These are phyloP conservation scores for Coelastrella sp. DNA, from an alignment of 139 green algal genomes.

Conservation along the genomic window DNA sequence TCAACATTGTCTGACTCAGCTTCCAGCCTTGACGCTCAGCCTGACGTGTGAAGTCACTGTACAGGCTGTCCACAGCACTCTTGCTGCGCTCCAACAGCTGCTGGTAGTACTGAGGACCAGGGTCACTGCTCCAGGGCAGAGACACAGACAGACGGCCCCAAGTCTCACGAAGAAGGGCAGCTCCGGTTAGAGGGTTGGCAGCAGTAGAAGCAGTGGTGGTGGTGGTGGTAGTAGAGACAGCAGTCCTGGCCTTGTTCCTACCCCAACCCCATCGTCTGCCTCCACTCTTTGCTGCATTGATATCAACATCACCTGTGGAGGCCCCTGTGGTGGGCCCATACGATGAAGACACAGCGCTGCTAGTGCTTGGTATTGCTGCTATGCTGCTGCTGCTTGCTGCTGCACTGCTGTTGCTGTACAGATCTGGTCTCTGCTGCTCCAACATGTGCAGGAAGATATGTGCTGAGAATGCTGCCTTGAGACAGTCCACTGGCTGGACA, in stretches of 20 bases:
- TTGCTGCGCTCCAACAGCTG: slow-evolving; percentile 41
- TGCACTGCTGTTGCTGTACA: no score
- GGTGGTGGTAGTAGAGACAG: background rate
- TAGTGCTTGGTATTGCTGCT: no score
- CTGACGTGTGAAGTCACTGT: slow-evolving; percentile 66
- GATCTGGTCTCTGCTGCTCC: no score
- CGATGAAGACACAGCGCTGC: no score
- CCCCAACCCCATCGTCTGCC: no score
- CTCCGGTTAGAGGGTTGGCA: background rate
- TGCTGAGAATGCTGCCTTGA: slow-evolving; percentile 80
- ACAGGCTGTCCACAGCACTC: slow-evolving; percentile 57
- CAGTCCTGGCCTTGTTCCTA: slow-evolving; percentile 13
- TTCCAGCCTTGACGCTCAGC: slow-evolving; percentile 71
- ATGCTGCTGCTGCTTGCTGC: no score
- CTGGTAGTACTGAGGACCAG: slow-evolving; percentile 39
- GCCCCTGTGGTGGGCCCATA: no score
- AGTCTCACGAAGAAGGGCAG: slow-evolving; percentile 22
- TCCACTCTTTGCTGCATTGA: no score
- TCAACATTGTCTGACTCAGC: slow-evolving; percentile 77
- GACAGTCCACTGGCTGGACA: slow-evolving; percentile 58
- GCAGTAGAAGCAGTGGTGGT: background rate
- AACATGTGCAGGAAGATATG: slow-evolving; percentile 79
- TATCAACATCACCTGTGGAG: no score
- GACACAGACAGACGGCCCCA: slow-evolving; percentile 27
- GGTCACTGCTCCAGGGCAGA: slow-evolving; percentile 37